A percentile compares a stretch with the other conserved stretches of the same genome.
Conservation (phyloP, 1,139 yeast genomes). For the Lipomyces yarrowii region DNA sequence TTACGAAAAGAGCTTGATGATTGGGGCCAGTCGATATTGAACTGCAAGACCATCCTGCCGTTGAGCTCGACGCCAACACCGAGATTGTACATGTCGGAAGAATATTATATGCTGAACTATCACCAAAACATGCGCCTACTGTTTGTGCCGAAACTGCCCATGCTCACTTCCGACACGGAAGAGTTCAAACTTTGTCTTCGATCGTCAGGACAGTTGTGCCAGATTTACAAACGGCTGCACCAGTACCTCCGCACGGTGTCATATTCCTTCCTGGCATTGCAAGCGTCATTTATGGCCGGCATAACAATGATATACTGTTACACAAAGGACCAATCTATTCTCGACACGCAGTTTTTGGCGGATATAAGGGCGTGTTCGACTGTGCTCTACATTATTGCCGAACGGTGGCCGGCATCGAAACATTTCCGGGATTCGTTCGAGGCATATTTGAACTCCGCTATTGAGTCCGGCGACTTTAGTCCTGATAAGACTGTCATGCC, state of each 20-base stretch:
- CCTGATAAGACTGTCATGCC: conserved; percentile 5
- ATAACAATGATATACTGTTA: conserved; percentile 30
- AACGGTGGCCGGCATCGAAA: conserved; percentile 31
- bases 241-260: conserved; percentile 26
- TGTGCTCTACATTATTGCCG: conserved; percentile 26
- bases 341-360: conserved; percentile 26
- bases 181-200: conserved; percentile 27
- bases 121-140: conserved; percentile 25
- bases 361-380: conserved; percentile 31
- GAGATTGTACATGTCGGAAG: conserved; percentile 21
- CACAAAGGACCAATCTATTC: conserved; percentile 27
- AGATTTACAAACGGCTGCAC: conserved; percentile 29
- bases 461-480: conserved; percentile 20
- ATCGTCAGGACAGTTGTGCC: conserved; percentile 29
- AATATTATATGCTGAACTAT: conserved; percentile 28
- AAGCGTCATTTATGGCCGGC: conserved; percentile 31
- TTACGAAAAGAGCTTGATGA: conserved; percentile 25
- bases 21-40: conserved; percentile 20
- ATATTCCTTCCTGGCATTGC: conserved; percentile 28
- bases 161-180: conserved; percentile 26
- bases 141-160: conserved; percentile 29
- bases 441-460: conserved; percentile 23
- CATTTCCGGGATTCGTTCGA: conserved; percentile 30
- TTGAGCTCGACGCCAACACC: conserved; percentile 25
- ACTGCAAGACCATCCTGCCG: conserved; percentile 20